Conservation (phyloP, 805 yeast genomes). For the Candida silvatica region DNA sequence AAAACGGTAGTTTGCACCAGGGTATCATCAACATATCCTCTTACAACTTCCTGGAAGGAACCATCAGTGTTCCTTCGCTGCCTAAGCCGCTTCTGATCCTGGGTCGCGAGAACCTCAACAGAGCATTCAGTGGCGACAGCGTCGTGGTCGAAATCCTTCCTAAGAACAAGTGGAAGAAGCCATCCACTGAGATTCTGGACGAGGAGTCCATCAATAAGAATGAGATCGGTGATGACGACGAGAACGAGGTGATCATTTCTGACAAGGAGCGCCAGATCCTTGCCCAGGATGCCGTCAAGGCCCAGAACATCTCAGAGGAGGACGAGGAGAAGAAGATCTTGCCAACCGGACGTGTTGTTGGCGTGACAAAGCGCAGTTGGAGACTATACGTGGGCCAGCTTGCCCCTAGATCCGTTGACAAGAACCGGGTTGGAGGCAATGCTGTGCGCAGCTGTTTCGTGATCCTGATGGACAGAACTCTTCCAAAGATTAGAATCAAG, state of each 20-base stretch:
- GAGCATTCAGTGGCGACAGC: conserved; percentile 87
- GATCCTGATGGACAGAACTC: conserved; percentile 76
- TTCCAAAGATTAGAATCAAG: conserved; percentile 80
- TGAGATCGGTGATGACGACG: conserved; percentile 50
- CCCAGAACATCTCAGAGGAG: conserved; percentile 35
- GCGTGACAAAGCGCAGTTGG: conserved; percentile 87
- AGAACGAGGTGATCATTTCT: conserved; percentile 37
- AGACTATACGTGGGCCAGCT: conserved; percentile 93
- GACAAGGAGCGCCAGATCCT: conserved; percentile 66
- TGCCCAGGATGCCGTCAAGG: conserved; percentile 67
- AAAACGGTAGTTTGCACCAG: conserved; percentile 79
- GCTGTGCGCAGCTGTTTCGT: conserved; percentile 77
- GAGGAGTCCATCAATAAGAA: conserved; percentile 56
- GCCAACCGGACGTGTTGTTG: conserved; percentile 94
- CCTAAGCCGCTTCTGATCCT: conserved; percentile 74
- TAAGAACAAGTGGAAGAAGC: conserved; percentile 77
- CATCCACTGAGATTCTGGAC: conserved; percentile 72
- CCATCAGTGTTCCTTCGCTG: conserved; percentile 61
- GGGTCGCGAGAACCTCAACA: conserved; percentile 79
- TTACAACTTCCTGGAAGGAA: conserved; percentile 84
- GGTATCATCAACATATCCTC: conserved; percentile 76
- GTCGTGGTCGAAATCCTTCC: conserved; percentile 90
- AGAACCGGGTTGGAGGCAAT: conserved; percentile 44
- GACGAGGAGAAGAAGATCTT: conserved; percentile 42
- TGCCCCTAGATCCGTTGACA: conserved; percentile 60